phyloP scores from a whole-genome alignment of 768 basidiomycete species.

The Tylopilus subfusipes region DNA sequence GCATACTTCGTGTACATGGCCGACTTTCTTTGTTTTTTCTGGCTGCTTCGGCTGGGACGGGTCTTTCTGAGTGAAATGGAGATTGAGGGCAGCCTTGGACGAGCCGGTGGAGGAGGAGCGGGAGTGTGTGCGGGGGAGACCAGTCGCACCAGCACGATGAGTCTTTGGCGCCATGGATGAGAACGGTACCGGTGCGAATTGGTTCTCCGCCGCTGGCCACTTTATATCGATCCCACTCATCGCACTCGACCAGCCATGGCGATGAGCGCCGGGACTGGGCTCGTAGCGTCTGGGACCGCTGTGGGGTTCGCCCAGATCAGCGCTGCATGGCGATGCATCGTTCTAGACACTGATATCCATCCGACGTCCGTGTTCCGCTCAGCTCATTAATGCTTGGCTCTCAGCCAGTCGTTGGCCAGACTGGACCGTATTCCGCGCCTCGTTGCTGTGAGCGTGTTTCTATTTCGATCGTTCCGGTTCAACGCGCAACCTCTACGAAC shows the following conservation, averaged over 20 bases:
- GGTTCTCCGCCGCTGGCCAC: constrained; percentile 27
- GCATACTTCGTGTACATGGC: constrained; percentile 45
- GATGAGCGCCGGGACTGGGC: background rate
- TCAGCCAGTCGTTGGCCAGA: too few species aligned
- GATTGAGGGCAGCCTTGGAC: constrained; percentile 54
- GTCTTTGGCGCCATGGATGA: constrained; percentile 48
- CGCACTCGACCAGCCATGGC: constrained; percentile 2
- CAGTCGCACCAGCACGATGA: constrained; percentile 44
- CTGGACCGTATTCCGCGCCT: background rate
- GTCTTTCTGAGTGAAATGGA: constrained; percentile 71
- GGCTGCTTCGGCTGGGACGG: constrained; percentile 37
- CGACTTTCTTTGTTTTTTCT: constrained; percentile 54
- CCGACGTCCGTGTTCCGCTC: background rate
- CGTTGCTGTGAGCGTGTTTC: constrained; percentile 2
- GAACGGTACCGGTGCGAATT: constrained; percentile 18
- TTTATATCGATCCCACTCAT: constrained; percentile 23
- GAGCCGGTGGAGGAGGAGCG: constrained; percentile 55
- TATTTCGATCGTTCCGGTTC: background rate
- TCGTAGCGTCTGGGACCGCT: background rate
- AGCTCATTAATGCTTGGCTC: background rate
- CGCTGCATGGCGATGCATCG: constrained; percentile 2
- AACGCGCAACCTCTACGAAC: background rate
- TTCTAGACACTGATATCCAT: background rate
- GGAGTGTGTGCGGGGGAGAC: constrained; percentile 57
- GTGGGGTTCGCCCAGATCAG: constrained; percentile 5